A percentile compares a stretch with the other conserved stretches of the same genome.
These are phyloP conservation scores for Trametes elegans DNA, from an alignment of 768 basidiomycete genomes.

Conservation along the genomic window DNA sequence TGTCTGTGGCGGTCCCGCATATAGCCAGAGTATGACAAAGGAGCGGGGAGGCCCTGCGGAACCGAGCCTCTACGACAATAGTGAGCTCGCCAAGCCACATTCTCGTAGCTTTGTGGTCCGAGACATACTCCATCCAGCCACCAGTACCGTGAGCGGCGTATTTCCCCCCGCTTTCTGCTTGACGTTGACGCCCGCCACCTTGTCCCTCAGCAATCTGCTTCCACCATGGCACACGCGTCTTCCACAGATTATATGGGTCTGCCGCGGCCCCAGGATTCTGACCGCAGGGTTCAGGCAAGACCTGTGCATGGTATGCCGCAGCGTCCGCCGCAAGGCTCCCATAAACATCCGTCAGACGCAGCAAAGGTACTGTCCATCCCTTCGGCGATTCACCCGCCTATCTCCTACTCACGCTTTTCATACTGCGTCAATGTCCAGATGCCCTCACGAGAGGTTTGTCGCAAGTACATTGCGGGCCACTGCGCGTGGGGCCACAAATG, in stretches of 20 bases:
- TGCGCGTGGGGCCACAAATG: slow-evolving; percentile 12
- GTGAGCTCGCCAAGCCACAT: background rate
- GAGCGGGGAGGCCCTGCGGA: slow-evolving; percentile 1
- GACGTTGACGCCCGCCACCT: background rate
- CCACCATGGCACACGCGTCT: background rate
- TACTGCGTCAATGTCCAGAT: background rate
- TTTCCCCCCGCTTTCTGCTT: background rate
- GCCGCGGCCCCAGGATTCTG: background rate
- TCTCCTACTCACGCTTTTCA: background rate
- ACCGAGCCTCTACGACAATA: slow-evolving; percentile 3
- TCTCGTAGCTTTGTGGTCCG: background rate
- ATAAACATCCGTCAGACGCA: background rate
- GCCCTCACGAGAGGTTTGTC: slow-evolving; percentile 3
- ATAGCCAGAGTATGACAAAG: slow-evolving; percentile 13
- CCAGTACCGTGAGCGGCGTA: slow-evolving; percentile 1
- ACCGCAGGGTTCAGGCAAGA: background rate
- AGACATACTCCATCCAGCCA: background rate
- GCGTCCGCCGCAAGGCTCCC: background rate
- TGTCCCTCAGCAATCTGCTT: background rate
- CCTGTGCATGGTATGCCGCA: background rate
- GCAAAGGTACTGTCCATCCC: background rate
- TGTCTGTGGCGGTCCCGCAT: no score
- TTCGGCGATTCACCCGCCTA: background rate
- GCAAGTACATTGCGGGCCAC: background rate
- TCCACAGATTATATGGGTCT: background rate